phyloP scores from a whole-genome alignment of 2,329 filamentous ascomycete species.

The Hymenoscyphus fructigenus region DNA sequence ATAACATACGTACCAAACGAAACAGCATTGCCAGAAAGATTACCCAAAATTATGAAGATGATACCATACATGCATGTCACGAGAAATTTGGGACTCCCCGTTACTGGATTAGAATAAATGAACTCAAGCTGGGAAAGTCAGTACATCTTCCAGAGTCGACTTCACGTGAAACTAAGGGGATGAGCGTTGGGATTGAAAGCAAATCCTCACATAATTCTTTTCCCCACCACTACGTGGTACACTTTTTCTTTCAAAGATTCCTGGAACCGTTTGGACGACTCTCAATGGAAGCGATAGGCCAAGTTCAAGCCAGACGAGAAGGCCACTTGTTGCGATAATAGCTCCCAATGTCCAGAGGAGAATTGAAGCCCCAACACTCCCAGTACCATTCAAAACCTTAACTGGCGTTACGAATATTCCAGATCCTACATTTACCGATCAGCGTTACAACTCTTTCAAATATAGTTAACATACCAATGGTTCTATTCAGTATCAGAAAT shows the following conservation, averaged over 20 bases:
- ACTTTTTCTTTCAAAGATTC: slow-evolving; percentile 21
- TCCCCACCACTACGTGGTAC: slow-evolving; percentile 48
- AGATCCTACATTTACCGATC: slow-evolving; percentile 15
- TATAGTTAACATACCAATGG: too few relatives aligned
- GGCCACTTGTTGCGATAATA: slow-evolving; percentile 16
- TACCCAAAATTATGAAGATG: too few relatives aligned
- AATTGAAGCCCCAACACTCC: slow-evolving; percentile 17
- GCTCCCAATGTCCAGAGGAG: slow-evolving; percentile 20
- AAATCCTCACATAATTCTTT: slow-evolving; percentile 45
- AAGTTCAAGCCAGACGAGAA: slow-evolving; percentile 42
- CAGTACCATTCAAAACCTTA: slow-evolving; percentile 13
- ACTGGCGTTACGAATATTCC: slow-evolving; percentile 20
- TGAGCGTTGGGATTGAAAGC: slow-evolving; percentile 32
- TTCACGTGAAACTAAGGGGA: slow-evolving; percentile 34
- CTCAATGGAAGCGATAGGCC: slow-evolving; percentile 46
- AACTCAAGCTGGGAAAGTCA: too few relatives aligned
- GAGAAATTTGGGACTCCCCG: too few relatives aligned
- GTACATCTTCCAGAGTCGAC: too few relatives aligned
- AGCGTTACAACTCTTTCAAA: too few relatives aligned
- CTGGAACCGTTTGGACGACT: slow-evolving; percentile 23
- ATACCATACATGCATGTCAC: too few relatives aligned
- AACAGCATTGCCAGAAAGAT: too few relatives aligned
- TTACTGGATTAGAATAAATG: too few relatives aligned
- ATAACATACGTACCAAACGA: too few relatives aligned
- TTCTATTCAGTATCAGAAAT: slow-evolving; percentile 18